A percentile compares a stretch with the other conserved stretches of the same genome.
Evolutionary conservation across 805 yeast species (phyloP).

Genomic region (Candida xyloterini): DNA sequence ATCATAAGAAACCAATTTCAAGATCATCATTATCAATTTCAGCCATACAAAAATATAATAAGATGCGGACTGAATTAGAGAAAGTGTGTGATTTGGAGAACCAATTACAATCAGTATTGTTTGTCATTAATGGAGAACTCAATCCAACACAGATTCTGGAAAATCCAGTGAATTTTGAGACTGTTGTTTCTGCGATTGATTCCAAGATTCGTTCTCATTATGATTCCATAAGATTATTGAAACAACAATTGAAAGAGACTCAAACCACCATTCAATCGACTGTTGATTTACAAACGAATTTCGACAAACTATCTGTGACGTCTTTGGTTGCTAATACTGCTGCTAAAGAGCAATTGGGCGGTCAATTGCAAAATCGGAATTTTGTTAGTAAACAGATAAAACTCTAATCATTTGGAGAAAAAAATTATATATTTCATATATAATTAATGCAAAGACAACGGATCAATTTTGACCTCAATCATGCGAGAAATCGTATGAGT

Average conservation of each 20-base stretch:
- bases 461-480: slow-evolving; percentile 27
- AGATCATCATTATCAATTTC: slow-evolving; percentile 22
- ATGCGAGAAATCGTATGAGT: slow-evolving; percentile 28
- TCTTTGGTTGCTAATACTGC: slow-evolving; percentile 11
- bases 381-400: slow-evolving; percentile 1
- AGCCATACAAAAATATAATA: slow-evolving; percentile 17
- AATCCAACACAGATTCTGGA: slow-evolving; percentile 31
- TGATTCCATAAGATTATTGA: slow-evolving; percentile 19
- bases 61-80: slow-evolving; percentile 15
- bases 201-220: slow-evolving; percentile 19
- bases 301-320: slow-evolving; percentile 14
- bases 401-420: background rate
- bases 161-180: slow-evolving; percentile 28
- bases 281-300: background rate
- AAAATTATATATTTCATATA: background rate
- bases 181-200: slow-evolving; percentile 29
- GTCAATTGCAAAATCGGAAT: slow-evolving; percentile 8
- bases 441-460: slow-evolving; percentile 21
- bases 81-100: slow-evolving; percentile 14
- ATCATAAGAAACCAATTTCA: background rate
- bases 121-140: slow-evolving; percentile 26
- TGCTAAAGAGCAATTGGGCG: slow-evolving; percentile 14
- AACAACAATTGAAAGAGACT: slow-evolving; percentile 5
- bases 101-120: slow-evolving; percentile 24
- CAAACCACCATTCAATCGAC: background rate